phyloP scores from a whole-genome alignment of 768 basidiomycete genomes.

The Panaeolus cyanescens region DNA sequence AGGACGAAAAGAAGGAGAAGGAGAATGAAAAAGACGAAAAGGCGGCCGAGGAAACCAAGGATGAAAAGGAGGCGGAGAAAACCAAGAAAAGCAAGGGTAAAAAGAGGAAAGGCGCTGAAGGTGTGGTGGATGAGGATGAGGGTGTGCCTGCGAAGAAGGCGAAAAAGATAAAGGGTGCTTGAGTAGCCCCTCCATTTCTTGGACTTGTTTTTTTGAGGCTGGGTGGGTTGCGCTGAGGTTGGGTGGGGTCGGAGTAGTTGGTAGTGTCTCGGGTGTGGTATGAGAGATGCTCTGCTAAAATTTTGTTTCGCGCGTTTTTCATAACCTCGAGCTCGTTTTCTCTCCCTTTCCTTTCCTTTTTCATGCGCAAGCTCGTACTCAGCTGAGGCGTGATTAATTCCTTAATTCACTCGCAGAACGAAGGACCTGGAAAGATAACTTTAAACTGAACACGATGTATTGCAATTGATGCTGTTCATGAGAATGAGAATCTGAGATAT shows the following conservation, averaged over 20 bases:
- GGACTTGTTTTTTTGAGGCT: too few relatives aligned
- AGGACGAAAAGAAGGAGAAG: constrained; percentile 3
- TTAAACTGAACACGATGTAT: constrained; percentile 6
- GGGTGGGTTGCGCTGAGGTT: constrained; percentile 6
- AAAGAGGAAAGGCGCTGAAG: constrained; percentile 43
- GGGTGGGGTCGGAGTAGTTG: neutral
- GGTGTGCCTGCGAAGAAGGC: constrained; percentile 38
- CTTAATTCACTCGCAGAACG: neutral
- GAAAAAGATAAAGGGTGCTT: too few relatives aligned
- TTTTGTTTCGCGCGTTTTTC: too few relatives aligned
- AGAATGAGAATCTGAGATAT: neutral
- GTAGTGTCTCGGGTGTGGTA: neutral
- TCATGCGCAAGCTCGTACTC: too few relatives aligned
- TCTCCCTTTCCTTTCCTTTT: too few relatives aligned
- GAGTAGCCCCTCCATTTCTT: too few relatives aligned
- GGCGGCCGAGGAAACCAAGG: constrained; percentile 20
- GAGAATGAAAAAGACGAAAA: constrained; percentile 12
- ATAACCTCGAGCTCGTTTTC: too few relatives aligned
- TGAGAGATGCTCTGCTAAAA: too few relatives aligned
- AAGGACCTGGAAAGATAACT: constrained; percentile 5
- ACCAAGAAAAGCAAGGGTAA: constrained; percentile 39
- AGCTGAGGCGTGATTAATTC: too few relatives aligned
- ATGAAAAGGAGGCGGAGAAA: constrained; percentile 15
- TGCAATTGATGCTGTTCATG: neutral
- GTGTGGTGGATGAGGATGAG: constrained; percentile 10